Evolutionary conservation across 345 rosid species (phyloP).

Genomic region (Hibiscus syriacus): DNA sequence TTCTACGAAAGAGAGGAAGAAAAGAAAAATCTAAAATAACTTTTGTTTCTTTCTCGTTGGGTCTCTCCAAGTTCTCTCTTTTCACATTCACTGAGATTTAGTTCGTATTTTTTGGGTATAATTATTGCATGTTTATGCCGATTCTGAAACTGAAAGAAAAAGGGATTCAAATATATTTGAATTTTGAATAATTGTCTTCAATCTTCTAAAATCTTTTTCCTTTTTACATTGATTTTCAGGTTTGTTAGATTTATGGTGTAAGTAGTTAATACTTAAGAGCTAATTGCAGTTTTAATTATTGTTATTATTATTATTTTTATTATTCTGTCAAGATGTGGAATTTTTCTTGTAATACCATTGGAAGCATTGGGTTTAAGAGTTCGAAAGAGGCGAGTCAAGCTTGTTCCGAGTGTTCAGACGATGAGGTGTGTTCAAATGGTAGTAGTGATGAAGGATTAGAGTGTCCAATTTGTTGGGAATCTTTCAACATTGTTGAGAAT

Average conservation of each 20-base stretch:
- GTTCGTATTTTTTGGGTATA: not conserved
- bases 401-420: constrained; percentile 46
- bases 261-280: not conserved
- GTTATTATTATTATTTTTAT: not conserved
- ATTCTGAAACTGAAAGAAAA: not conserved
- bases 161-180: not conserved
- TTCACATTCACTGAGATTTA: not conserved
- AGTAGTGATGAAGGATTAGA: constrained; percentile 50
- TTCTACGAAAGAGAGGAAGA: not conserved
- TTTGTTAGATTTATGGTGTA: not conserved
- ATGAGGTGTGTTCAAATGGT: constrained; percentile 30
- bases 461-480: constrained; percentile 66
- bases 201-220: not conserved
- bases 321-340: constrained; percentile 25
- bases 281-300: constrained; percentile 5
- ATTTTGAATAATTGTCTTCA: not conserved
- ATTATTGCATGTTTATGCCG: not conserved
- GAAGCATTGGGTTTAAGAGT: constrained; percentile 27
- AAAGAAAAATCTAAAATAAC: not conserved
- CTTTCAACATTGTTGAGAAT: constrained; percentile 65
- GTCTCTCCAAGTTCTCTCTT: no score
- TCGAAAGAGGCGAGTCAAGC: constrained; percentile 17
- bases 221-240: not conserved
- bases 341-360: constrained; percentile 32
- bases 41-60: not conserved